A percentile compares a stretch with the other conserved stretches of the same genome.
Conservation (phyloP, 129 eudicot genomes). For the Gnaphalium uliginosum region DNA sequence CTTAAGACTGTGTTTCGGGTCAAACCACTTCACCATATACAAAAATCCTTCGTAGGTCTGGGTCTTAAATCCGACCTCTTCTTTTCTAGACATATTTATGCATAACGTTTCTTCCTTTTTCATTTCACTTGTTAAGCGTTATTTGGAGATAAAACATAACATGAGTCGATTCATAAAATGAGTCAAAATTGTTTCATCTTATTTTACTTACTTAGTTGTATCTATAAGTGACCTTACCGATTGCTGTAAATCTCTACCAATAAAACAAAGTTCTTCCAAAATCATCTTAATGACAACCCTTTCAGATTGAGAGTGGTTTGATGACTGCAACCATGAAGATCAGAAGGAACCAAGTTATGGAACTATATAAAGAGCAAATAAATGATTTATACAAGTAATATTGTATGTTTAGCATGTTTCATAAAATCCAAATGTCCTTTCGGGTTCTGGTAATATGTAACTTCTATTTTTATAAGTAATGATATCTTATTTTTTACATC, state of each 20-base stretch:
- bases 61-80: no score
- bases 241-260: neutral
- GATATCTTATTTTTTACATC: neutral
- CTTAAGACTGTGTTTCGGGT: no score
- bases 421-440: neutral
- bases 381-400: conserved; percentile 51
- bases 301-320: conserved; percentile 91
- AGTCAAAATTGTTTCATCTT: neutral
- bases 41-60: no score
- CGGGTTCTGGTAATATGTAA: neutral
- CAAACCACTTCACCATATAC: no score
- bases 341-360: conserved; percentile 72
- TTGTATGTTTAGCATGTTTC: neutral
- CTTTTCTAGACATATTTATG: no score
- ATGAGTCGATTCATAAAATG: neutral
- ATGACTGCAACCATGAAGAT: conserved; percentile 97
- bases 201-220: neutral
- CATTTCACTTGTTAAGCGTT: no score
- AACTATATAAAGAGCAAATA: conserved; percentile 66
- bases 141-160: neutral
- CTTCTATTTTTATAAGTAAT: neutral
- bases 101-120: no score
- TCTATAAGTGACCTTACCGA: neutral
- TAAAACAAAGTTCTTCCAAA: neutral
- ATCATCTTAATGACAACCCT: conserved; percentile 1